Percentiles rank a stretch among this genome's conserved stretches.
Conservation (phyloP, 73 alveolate species). For the Uronychia binucleata region DNA sequence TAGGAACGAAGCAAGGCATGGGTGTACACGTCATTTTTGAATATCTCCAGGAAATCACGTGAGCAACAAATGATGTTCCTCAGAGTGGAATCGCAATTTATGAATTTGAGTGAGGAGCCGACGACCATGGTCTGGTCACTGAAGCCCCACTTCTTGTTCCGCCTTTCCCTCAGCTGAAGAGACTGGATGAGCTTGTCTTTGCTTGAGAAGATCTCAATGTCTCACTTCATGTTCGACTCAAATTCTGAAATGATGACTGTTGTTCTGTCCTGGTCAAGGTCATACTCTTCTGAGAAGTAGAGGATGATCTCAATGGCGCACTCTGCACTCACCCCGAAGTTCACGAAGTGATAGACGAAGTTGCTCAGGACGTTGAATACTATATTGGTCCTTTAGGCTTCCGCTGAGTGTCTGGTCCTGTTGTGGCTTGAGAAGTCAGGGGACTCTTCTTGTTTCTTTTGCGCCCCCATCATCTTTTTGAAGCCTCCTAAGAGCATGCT, state of each 20-base stretch:
- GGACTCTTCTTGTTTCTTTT: background rate
- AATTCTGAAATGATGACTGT: slow-evolving; percentile 22
- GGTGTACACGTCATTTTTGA: slow-evolving; percentile 32
- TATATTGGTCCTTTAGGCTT: slow-evolving; percentile 3
- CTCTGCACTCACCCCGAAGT: slow-evolving; percentile 31
- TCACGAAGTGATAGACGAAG: slow-evolving; percentile 39
- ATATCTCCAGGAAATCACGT: slow-evolving; percentile 17
- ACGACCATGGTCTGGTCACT: slow-evolving; percentile 23
- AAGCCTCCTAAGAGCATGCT: background rate
- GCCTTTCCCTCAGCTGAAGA: slow-evolving; percentile 17
- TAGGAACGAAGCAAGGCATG: slow-evolving; percentile 35
- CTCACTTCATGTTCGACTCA: slow-evolving; percentile 30
- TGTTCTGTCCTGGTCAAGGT: slow-evolving; percentile 29
- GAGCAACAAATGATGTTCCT: background rate
- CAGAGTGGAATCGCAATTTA: slow-evolving; percentile 20
- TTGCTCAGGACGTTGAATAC: slow-evolving; percentile 22
- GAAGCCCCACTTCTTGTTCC: slow-evolving; percentile 26
- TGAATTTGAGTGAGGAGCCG: slow-evolving; percentile 16
- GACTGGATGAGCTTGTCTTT: slow-evolving; percentile 15
- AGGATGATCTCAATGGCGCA: slow-evolving; percentile 21
- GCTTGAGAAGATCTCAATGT: background rate
- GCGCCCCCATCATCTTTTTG: background rate
- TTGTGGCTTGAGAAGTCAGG: background rate
- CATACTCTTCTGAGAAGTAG: slow-evolving; percentile 15
- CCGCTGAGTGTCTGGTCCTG: background rate